Conservation (phyloP, 202 grass and related monocot species). For the Bolboschoenoplectus hybrid region DNA sequence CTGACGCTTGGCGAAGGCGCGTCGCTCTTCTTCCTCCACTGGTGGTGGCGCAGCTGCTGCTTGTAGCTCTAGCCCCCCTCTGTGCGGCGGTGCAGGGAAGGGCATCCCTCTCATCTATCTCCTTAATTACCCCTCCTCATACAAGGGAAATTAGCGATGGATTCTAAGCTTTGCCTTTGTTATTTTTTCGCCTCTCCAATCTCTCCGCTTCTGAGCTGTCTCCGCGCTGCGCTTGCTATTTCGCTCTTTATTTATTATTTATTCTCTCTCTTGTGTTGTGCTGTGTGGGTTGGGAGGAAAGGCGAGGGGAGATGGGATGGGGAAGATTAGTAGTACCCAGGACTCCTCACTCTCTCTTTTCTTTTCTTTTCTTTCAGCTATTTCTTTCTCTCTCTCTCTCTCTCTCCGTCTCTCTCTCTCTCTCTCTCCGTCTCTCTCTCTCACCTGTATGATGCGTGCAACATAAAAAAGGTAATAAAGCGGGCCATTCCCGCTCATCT, state of each 20-base stretch:
- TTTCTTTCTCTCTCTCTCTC: slow-evolving; percentile 54
- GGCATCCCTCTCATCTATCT: slow-evolving; percentile 79
- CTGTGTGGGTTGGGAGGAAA: neutral
- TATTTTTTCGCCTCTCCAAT: neutral
- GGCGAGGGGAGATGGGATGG: slow-evolving; percentile 21
- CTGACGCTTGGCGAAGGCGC: slow-evolving; percentile 38
- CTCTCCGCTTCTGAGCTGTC: neutral
- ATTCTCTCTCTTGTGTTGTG: slow-evolving; percentile 27
- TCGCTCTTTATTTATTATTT: neutral
- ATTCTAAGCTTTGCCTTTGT: slow-evolving; percentile 12
- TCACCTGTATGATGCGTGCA: slow-evolving; percentile 69
- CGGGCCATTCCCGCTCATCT: slow-evolving; percentile 48
- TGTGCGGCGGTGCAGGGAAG: slow-evolving; percentile 48
- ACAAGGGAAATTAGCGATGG: slow-evolving; percentile 21
- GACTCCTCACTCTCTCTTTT: slow-evolving; percentile 46
- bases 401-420: slow-evolving; percentile 54
- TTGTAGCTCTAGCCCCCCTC: slow-evolving; percentile 53
- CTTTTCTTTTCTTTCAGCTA: slow-evolving; percentile 48
- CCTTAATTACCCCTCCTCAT: slow-evolving; percentile 48
- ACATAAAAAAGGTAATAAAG: slow-evolving; percentile 93
- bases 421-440: slow-evolving; percentile 64
- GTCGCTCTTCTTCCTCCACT: neutral
- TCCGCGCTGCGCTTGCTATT: slow-evolving; percentile 12
- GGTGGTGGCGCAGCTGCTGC: slow-evolving; percentile 22
- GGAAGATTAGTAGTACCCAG: slow-evolving; percentile 49